phyloP scores from a whole-genome alignment of 768 basidiomycete species.

The Boletus reticuloceps region DNA sequence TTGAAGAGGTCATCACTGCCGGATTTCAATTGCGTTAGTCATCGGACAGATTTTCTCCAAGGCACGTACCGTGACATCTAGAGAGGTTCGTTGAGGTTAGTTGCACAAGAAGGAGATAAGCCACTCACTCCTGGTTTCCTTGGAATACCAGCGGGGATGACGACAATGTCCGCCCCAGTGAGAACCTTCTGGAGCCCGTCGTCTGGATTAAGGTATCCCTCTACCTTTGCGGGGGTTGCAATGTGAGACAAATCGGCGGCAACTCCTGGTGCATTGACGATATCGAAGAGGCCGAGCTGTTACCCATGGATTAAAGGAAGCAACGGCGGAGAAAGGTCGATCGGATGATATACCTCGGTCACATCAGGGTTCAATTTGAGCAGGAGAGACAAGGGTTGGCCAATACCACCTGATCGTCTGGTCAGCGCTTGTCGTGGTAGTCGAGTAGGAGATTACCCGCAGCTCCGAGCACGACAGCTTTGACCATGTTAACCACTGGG shows the following conservation, averaged over 20 bases:
- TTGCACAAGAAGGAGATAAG: not conserved
- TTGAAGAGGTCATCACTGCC: slow-evolving; percentile 93
- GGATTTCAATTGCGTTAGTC: slow-evolving; percentile 8
- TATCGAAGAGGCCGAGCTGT: slow-evolving; percentile 90
- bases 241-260: slow-evolving; percentile 95
- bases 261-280: slow-evolving; percentile 96
- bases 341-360: slow-evolving; percentile 53
- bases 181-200: slow-evolving; percentile 83
- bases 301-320: not conserved
- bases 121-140: slow-evolving; percentile 85
- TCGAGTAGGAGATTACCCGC: slow-evolving; percentile 53
- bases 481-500: slow-evolving; percentile 34
- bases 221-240: slow-evolving; percentile 80
- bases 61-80: slow-evolving; percentile 51
- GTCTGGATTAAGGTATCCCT: slow-evolving; percentile 75
- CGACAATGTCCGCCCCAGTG: slow-evolving; percentile 82
- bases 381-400: slow-evolving; percentile 91
- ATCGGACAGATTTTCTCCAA: not conserved
- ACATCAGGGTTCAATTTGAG: slow-evolving; percentile 83
- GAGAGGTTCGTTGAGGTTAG: not conserved
- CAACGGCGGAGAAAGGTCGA: not conserved
- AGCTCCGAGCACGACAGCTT: slow-evolving; percentile 96
- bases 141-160: slow-evolving; percentile 96
- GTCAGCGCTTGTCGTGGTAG: slow-evolving; percentile 2
- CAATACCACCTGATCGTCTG: slow-evolving; percentile 77